A percentile compares a stretch with the other conserved stretches of the same genome.
Conservation (phyloP, 768 basidiomycete species). For the Sarcodon aspratus region DNA sequence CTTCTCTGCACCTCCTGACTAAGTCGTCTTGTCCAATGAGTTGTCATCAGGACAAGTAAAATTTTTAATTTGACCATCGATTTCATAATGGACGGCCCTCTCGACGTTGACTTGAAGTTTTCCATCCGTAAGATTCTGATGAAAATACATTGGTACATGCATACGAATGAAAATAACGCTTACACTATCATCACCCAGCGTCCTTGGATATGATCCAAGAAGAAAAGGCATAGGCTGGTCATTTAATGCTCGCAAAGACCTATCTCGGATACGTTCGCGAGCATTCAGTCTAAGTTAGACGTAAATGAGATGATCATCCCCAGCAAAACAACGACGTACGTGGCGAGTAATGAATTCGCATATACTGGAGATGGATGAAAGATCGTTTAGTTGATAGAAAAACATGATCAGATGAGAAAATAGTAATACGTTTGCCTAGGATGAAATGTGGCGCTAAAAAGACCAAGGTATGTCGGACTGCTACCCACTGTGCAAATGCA, state of each 20-base stretch:
- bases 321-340: conserved; percentile 7
- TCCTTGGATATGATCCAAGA: neutral
- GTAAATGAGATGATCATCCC: neutral
- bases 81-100: no score
- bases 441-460: conserved; percentile 18
- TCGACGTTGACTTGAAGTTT: no score
- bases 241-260: neutral
- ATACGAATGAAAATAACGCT: no score
- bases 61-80: no score
- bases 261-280: conserved; percentile 2
- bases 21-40: no score
- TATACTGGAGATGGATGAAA: conserved; percentile 9
- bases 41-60: no score
- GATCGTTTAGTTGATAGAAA: neutral
- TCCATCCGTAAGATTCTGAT: no score
- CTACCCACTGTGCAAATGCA: conserved; percentile 12
- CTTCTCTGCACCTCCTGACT: no score
- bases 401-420: neutral
- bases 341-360: conserved; percentile 17
- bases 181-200: no score
- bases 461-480: conserved; percentile 13
- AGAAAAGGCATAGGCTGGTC: neutral
- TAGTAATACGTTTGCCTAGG: conserved; percentile 17
- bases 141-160: no score
- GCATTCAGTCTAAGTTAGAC: conserved; percentile 5